A percentile compares a stretch with the other conserved stretches of the same genome.
phyloP scores from a whole-genome alignment of 176 grass and related monocot species.

The Oryza glaberrima region DNA sequence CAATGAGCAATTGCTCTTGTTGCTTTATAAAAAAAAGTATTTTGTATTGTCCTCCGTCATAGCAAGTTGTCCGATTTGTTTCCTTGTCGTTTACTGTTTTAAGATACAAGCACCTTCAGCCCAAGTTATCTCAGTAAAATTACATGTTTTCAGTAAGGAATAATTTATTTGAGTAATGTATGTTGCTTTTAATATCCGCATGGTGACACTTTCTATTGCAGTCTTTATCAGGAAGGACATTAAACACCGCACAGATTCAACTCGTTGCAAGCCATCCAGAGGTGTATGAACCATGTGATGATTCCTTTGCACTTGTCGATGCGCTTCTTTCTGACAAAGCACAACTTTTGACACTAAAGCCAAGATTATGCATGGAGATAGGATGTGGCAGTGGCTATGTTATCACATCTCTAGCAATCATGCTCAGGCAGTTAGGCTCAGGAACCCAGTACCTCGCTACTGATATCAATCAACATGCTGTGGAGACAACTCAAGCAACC shows the following conservation, averaged over 20 bases:
- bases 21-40: not conserved
- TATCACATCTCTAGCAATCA: constrained; percentile 90
- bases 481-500: constrained; percentile 68
- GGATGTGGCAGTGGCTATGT: constrained; percentile 92
- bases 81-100: not conserved
- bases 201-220: constrained; percentile 34
- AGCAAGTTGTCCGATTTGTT: not conserved
- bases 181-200: not conserved
- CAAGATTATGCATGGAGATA: constrained; percentile 81
- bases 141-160: not conserved
- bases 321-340: constrained; percentile 82
- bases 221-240: constrained; percentile 46
- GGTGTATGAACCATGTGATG: constrained; percentile 94
- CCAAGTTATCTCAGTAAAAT: constrained; percentile 9
- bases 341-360: constrained; percentile 61
- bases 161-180: not conserved
- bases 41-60: not conserved
- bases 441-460: constrained; percentile 83
- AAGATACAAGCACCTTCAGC: not conserved
- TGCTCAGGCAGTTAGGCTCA: constrained; percentile 69
- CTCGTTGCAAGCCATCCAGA: constrained; percentile 78
- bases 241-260: constrained; percentile 83
- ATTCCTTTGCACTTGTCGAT: constrained; percentile 95
- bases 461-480: constrained; percentile 85
- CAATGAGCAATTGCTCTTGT: not conserved